These are phyloP conservation scores for Ministeria vibrans DNA, from an alignment of 78 protist genomes.

Conservation along the genomic window DNA sequence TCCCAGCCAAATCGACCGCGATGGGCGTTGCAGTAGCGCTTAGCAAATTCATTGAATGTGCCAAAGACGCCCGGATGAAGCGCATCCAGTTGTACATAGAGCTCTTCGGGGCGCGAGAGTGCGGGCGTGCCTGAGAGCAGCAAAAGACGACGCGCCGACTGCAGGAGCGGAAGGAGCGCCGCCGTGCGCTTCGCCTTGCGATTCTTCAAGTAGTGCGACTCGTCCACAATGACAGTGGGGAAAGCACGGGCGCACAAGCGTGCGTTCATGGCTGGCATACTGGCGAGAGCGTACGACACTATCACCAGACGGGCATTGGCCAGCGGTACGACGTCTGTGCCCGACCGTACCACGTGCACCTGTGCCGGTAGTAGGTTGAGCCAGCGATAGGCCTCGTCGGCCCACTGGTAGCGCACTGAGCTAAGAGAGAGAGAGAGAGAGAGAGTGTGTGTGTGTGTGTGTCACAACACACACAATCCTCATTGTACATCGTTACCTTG, in stretches of 20 bases:
- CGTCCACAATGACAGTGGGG: constrained; percentile 59
- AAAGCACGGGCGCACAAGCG: background rate
- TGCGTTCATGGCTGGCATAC: background rate
- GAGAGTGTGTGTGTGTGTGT: constrained; percentile 23
- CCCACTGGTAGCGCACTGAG: too few relatives aligned
- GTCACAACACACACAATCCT: too few relatives aligned
- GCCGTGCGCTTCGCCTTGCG: constrained; percentile 47
- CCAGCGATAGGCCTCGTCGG: constrained; percentile 36
- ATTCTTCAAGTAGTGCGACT: constrained; percentile 68
- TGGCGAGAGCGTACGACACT: background rate
- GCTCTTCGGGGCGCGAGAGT: constrained; percentile 74
- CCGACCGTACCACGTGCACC: constrained; percentile 51
- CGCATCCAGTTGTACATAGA: constrained; percentile 66
- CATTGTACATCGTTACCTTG: too few relatives aligned
- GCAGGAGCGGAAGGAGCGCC: constrained; percentile 37
- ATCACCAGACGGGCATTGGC: constrained; percentile 19
- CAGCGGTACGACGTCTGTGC: constrained; percentile 6
- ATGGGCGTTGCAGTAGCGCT: constrained; percentile 53
- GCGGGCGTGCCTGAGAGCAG: constrained; percentile 87
- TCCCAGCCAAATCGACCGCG: constrained; percentile 58
- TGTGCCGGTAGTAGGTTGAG: constrained; percentile 20
- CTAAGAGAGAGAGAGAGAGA: too few relatives aligned
- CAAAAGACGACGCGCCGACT: constrained; percentile 28
- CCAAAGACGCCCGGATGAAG: constrained; percentile 36
- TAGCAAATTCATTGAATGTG: constrained; percentile 22